Evolutionary conservation across 495 filamentous ascomycete genomes (phyloP), one percentile per base, ranked within the genome.

Genomic region (Friedmanniomyces simplex): DNA sequence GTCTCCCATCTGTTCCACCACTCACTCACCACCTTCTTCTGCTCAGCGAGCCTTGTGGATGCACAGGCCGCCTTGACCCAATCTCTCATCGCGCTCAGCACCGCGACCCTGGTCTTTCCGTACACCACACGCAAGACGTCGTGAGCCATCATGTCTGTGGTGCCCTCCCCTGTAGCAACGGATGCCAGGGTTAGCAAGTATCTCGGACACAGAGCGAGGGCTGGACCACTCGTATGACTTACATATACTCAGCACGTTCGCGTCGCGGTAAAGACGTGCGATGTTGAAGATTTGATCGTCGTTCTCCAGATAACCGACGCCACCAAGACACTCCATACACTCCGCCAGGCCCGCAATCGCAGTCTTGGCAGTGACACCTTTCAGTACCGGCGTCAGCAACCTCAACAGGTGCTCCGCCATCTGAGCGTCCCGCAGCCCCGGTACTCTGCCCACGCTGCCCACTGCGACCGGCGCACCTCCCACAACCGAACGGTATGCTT

Each of bases 161-260:
- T 88, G 5, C 85, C 85, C 66, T 88, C 86, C 83, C 85, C 28
- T 32, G n/a, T n/a, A n/a, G n/a, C n/a, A n/a, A n/a, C n/a, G n/a
- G 3, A 32, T 32, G 4, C 4, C 28, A 32, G 4, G 28, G 28
- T 32, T 32, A 32, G 3, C 28, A 32, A 10, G 4, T 10, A 32
- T 32, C 28, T 32, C 28, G 10, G 88, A 43, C 3, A 53, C 14
- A 43, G 41, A 43, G 4, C 41, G 41, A 43, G 20, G 41, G 4
- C 20, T 43, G 41, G 14, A 43, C 5, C 16, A 43, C 41, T 39
- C n/a, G 41, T 2, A 43, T 14, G 46, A 49, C 46, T 49, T 49
- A 20, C 46, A 37, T 52, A 52, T 88, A 18, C 77, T 74, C 28
- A 82, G 73, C 2, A 87, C 83, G 8, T 77, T 73, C 0, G 76